These are phyloP conservation scores for Dactylorhiza incarnata DNA, from an alignment of 106 monocot genomes.

Conservation along the genomic window DNA sequence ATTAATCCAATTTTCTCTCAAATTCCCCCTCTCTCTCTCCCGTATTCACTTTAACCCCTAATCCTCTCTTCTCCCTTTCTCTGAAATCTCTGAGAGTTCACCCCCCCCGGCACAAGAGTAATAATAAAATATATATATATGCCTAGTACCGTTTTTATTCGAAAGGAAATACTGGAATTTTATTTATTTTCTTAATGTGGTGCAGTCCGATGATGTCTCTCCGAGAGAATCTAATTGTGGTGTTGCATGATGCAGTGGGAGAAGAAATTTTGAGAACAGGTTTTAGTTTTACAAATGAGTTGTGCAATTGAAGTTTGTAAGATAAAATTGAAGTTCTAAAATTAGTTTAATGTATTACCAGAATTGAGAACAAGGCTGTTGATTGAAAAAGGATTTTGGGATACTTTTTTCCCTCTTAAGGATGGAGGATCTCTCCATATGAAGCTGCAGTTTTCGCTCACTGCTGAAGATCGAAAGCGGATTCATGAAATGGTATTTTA, in stretches of 20 bases:
- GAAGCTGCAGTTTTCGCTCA: constrained; percentile 65
- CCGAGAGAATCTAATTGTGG: constrained; percentile 49
- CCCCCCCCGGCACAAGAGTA: too few relatives aligned
- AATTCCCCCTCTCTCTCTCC: too few relatives aligned
- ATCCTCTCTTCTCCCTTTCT: too few relatives aligned
- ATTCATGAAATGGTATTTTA: constrained; percentile 55
- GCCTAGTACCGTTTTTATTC: too few relatives aligned
- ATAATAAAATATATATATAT: too few relatives aligned
- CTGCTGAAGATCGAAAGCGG: constrained; percentile 45
- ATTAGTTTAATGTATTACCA: constrained; percentile 12
- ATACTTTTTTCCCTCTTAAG: constrained; percentile 43
- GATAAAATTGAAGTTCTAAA: background rate
- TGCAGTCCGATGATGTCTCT: constrained; percentile 68
- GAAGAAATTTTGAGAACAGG: constrained; percentile 53
- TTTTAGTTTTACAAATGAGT: constrained; percentile 3
- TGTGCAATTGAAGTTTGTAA: background rate
- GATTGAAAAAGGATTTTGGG: constrained; percentile 58
- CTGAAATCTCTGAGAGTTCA: too few relatives aligned
- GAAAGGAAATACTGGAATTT: background rate
- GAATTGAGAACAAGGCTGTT: constrained; percentile 55
- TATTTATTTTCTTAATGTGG: background rate
- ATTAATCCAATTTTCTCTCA: too few relatives aligned
- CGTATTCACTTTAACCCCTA: too few relatives aligned
- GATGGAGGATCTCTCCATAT: constrained; percentile 42
- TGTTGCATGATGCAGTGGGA: constrained; percentile 36